Conservation (phyloP, 2,329 filamentous ascomycete genomes). For the Ceratocystis alfenasii region DNA sequence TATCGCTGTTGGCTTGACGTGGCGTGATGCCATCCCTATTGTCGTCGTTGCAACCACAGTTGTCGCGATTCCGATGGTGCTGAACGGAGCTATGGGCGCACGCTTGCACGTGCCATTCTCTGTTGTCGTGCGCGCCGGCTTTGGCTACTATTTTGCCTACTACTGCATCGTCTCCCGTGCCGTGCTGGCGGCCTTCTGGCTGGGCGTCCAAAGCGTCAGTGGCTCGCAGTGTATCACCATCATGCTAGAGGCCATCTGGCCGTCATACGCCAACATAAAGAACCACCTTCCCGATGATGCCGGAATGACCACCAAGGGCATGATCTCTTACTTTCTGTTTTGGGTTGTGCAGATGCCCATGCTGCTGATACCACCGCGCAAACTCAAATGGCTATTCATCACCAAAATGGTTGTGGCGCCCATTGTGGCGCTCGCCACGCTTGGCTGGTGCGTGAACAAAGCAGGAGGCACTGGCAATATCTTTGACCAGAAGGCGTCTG, state of each 20-base stretch:
- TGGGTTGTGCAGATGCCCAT: constrained; percentile 37
- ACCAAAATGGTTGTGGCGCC: constrained; percentile 29
- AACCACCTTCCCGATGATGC: constrained; percentile 31
- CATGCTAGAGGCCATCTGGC: constrained; percentile 31
- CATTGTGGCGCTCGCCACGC: constrained; percentile 23
- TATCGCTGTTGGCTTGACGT: constrained; percentile 35
- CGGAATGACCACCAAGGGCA: constrained; percentile 29
- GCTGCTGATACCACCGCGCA: constrained; percentile 35
- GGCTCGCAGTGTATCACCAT: constrained; percentile 26
- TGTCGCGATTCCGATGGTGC: constrained; percentile 34
- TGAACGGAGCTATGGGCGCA: constrained; percentile 33
- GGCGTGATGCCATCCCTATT: constrained; percentile 35
- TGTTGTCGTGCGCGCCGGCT: constrained; percentile 32
- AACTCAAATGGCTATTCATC: constrained; percentile 34
- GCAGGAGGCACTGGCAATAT: constrained; percentile 23
- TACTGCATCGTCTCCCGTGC: constrained; percentile 32
- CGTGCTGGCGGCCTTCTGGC: constrained; percentile 37
- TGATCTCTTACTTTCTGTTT: constrained; percentile 37
- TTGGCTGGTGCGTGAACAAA: constrained; percentile 32
- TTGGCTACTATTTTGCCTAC: constrained; percentile 34
- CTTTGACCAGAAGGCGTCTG: constrained; percentile 21
- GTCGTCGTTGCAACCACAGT: constrained; percentile 35
- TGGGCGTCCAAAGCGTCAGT: constrained; percentile 35
- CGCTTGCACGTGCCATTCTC: constrained; percentile 35
- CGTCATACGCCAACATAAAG: constrained; percentile 30